Base-by-base conservation (phyloP, 129 eudicot species). In the Saussurea involucrata region DNA sequence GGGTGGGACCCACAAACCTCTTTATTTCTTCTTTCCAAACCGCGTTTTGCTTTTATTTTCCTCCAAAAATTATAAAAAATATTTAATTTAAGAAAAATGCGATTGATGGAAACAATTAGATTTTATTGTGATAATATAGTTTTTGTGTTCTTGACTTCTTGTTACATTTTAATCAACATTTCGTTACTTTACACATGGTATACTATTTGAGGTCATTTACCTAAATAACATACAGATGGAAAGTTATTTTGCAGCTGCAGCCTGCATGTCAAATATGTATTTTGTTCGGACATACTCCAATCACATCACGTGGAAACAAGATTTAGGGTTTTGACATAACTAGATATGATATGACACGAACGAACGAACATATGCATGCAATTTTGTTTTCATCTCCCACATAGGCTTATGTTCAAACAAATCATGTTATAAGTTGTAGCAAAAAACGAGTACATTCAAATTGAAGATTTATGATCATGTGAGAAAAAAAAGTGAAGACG, bases 1-100 rank as follows among this genome's bases (percentile, higher is more conserved):
- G 63, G 61, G 22, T 55, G 63, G 61, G 76, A 55, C 20, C 79
- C 27, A n/a, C 63, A 63, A 53, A 17, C 20, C 8, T 53, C 22
- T 53, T 53, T 53, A 46, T 15, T 5, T 25, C 10, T 7, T 21
- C 2, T 7, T 36, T 63, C 15, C 71, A 25, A 75, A 75, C 71
- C 79, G 79, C 61, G 79, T 75, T 25, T 17, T 5, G 15, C 21
- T 53, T 17, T 53, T 53, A 53, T n/a, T 61, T 75, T 63, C 4
- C 2, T 20, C 15, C 29, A 6, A 24, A 22, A 31, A 21, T 3
- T 34, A 34, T 0, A 6, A 21, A 20, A 2, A 11, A 0, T 9
- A 11, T 12, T 13, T 27, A 27, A 27, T 65, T 65, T 61, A 27
- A 27, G 3, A 27, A 27, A 27, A 27, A 27, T 1, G 29, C n/a